phyloP scores from a whole-genome alignment of 1,284 basidiomycete genomes.

The Naganishia liquefaciens region DNA sequence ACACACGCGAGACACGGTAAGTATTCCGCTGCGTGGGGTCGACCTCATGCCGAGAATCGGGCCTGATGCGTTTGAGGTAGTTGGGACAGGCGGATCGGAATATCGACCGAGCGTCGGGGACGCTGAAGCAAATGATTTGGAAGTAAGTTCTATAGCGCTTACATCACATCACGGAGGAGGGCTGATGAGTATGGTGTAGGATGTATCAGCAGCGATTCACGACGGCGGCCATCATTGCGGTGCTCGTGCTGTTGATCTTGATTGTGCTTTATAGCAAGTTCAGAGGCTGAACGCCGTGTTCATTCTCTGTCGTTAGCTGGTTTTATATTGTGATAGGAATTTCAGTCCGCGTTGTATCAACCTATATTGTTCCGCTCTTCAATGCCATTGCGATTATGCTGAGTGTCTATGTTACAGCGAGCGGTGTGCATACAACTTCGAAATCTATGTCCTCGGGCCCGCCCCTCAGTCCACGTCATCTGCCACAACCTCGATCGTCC shows the following conservation, averaged over 20 bases:
- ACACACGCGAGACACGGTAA: constrained; percentile 70
- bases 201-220: constrained; percentile 56
- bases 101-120: constrained; percentile 62
- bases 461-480: constrained; percentile 25
- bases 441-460: background rate
- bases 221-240: constrained; percentile 53
- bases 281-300: constrained; percentile 8
- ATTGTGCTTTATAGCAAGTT: constrained; percentile 55
- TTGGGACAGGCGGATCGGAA: constrained; percentile 60
- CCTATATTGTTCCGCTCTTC: background rate
- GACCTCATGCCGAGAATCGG: background rate
- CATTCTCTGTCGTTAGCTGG: background rate
- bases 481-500: constrained; percentile 55
- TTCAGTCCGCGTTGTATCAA: constrained; percentile 4
- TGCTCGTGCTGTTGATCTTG: constrained; percentile 53
- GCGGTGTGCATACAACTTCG: no score
- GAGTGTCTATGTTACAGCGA: no score
- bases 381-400: background rate
- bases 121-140: constrained; percentile 63
- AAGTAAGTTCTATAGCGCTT: constrained; percentile 54
- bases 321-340: background rate
- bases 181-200: constrained; percentile 35
- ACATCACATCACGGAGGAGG: background rate
- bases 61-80: constrained; percentile 39
- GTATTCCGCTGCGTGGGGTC: constrained; percentile 14